Evolutionary conservation across 305 asterid genomes (phyloP), one percentile per base, ranked within the genome.

Genomic region (Fraxinus platypoda): DNA sequence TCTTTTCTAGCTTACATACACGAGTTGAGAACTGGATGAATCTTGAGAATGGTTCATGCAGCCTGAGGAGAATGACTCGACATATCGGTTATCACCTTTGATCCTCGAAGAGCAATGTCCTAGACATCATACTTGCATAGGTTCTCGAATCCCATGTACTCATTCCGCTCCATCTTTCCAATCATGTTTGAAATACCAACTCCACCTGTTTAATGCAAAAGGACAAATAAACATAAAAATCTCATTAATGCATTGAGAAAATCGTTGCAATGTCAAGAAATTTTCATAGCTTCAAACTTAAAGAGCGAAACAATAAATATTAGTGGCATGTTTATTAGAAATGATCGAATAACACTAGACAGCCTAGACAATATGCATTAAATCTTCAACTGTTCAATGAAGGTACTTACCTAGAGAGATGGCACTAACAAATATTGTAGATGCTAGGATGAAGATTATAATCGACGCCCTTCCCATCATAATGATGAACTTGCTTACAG

Each of bases 81-180:
- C 72, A 62, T 23, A 41, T 41, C 72, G 17, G 6, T 62, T 23
- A 21, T 25, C 13, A 21, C 72, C 11, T 19, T 23, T 4, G 68
- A 57, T 57, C 3, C 1, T n/a, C 30, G 9, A 62, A 21, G 17
- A 25, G 33, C 11, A 62, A 62, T 33, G 17, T 4, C 8, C 84
- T 83, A 94, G 7, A 76, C 87, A 0, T 81, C 85, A 74, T 94
- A 95, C 93, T 91, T 92, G 98, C 99, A 96, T 70, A 96, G 88
- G 89, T 93, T 88, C 81, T 94, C 98, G 35, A 96, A 96, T 6
- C 99, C 99, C 99, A 96, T 96, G 92, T 93, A 94, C 59, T 96
- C 97, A 9, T 91, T 83, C 52, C 82, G 88, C 68, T 91, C 85
- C 66, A 96, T 87, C 91, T 93, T 94, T 46, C 92, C 92, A 3